Evolutionary conservation across 768 basidiomycete species (phyloP).

Genomic region (Plicaturopsis crispa): DNA sequence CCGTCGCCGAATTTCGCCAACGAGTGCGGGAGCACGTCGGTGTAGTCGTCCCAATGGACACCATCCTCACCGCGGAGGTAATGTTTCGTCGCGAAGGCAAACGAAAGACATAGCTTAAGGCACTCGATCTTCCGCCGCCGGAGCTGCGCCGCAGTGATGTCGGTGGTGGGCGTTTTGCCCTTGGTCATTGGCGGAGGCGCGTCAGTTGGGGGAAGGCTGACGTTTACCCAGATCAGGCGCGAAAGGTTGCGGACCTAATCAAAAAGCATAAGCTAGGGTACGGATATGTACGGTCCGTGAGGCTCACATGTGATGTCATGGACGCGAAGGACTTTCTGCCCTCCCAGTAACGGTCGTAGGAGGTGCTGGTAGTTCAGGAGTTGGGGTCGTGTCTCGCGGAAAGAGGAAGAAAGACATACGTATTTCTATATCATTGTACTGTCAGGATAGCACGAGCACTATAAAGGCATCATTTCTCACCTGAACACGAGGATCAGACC

Average conservation of each 20-base stretch:
- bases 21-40: conserved; percentile 54
- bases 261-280: conserved; percentile 2
- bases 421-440: conserved; percentile 43
- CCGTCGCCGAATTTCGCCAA: conserved; percentile 45
- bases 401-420: conserved; percentile 30
- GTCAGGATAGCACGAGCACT: conserved; percentile 3
- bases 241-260: conserved; percentile 60
- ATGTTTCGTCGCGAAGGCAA: conserved; percentile 67
- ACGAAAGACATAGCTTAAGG: conserved; percentile 60
- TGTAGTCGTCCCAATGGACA: conserved; percentile 57
- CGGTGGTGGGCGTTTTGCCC: conserved; percentile 42
- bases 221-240: conserved; percentile 75
- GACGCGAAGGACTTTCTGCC: conserved; percentile 79
- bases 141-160: conserved; percentile 44
- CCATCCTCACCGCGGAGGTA: conserved; percentile 85
- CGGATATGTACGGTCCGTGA: not conserved
- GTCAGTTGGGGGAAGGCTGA: conserved; percentile 54
- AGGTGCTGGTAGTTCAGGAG: conserved; percentile 48
- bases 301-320: conserved; percentile 52
- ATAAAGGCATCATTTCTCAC: conserved; percentile 29
- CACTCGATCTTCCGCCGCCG: conserved; percentile 62
- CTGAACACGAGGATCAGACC: conserved; percentile 86
- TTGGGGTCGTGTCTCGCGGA: no score
- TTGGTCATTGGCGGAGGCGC: conserved; percentile 32
- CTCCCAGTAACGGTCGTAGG: conserved; percentile 85